These are phyloP conservation scores for Pleurotus pulmonarius DNA, from an alignment of 768 basidiomycete species.

Conservation along the genomic window DNA sequence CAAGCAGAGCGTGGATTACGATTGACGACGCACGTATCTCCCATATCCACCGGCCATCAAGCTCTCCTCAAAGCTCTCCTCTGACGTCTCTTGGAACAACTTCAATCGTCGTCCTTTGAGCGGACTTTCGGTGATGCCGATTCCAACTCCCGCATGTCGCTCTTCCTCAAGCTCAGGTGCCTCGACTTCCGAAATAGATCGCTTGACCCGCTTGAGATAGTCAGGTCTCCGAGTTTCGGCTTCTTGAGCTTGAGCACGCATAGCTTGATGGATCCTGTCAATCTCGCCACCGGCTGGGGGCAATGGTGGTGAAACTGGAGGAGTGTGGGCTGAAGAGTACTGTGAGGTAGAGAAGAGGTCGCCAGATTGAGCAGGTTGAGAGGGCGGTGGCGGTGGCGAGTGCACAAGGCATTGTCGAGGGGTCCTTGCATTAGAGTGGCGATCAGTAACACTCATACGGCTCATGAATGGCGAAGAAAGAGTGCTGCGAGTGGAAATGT, in stretches of 20 bases:
- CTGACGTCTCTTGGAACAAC: constrained; percentile 78
- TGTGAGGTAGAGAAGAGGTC: constrained; percentile 24
- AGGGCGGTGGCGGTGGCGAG: constrained; percentile 12
- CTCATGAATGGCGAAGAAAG: constrained; percentile 47
- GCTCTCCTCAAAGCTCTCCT: constrained; percentile 83
- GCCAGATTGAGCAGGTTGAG: constrained; percentile 17
- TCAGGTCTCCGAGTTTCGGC: constrained; percentile 67
- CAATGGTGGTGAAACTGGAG: constrained; percentile 22
- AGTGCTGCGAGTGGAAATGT: constrained; percentile 22
- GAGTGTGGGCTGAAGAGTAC: constrained; percentile 15
- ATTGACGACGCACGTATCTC: constrained; percentile 53
- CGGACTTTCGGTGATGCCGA: constrained; percentile 70
- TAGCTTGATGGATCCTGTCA: constrained; percentile 53
- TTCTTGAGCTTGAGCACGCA: constrained; percentile 45
- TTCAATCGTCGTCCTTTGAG: constrained; percentile 68
- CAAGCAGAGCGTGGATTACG: constrained; percentile 1
- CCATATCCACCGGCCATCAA: constrained; percentile 81
- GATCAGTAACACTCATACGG: constrained; percentile 28
- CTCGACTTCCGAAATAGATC: constrained; percentile 41
- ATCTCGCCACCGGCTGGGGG: constrained; percentile 49
- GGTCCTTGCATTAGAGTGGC: constrained; percentile 14
- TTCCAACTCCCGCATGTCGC: constrained; percentile 17
- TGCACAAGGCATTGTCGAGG: constrained; percentile 10
- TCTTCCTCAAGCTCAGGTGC: constrained; percentile 24
- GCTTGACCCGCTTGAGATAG: constrained; percentile 61